Conservation (phyloP, 805 yeast genomes). For the Cyberlindnera sargentensis region DNA sequence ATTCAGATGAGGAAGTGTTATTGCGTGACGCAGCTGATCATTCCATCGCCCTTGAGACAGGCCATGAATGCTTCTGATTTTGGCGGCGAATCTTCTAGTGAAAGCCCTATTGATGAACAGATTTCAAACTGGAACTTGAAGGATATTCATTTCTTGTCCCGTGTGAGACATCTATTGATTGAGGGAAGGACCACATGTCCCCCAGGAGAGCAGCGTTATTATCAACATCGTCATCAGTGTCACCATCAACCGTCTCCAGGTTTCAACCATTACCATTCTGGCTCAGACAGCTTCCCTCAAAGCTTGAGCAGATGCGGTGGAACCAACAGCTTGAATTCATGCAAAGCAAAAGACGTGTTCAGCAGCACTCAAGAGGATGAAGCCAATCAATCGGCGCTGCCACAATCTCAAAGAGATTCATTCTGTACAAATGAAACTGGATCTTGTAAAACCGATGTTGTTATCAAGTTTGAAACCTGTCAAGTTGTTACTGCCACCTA, state of each 20-base stretch:
- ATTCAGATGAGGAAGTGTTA: slow-evolving; percentile 8
- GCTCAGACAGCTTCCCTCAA: neutral
- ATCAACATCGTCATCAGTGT: neutral
- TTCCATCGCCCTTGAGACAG: slow-evolving; percentile 9
- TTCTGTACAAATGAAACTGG: too few species aligned
- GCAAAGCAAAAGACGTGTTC: too few species aligned
- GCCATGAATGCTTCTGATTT: neutral
- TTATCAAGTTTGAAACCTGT: neutral
- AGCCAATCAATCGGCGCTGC: too few species aligned
- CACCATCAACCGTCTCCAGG: too few species aligned
- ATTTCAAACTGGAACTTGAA: neutral
- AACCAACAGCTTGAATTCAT: too few species aligned
- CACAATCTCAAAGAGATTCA: too few species aligned
- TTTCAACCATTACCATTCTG: neutral
- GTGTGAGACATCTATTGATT: slow-evolving; percentile 3
- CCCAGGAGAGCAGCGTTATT: too few species aligned
- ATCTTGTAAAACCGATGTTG: neutral
- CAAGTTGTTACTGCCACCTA: neutral
- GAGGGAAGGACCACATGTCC: slow-evolving; percentile 3
- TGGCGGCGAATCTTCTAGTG: neutral
- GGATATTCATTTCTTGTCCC: slow-evolving; percentile 1
- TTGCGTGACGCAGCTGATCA: slow-evolving; percentile 12
- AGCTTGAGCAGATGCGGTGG: neutral
- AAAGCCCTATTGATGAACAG: slow-evolving; percentile 1
- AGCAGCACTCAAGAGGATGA: too few species aligned